phyloP scores from a whole-genome alignment of 2,329 filamentous ascomycete species.

The Bipolaris zeicola region DNA sequence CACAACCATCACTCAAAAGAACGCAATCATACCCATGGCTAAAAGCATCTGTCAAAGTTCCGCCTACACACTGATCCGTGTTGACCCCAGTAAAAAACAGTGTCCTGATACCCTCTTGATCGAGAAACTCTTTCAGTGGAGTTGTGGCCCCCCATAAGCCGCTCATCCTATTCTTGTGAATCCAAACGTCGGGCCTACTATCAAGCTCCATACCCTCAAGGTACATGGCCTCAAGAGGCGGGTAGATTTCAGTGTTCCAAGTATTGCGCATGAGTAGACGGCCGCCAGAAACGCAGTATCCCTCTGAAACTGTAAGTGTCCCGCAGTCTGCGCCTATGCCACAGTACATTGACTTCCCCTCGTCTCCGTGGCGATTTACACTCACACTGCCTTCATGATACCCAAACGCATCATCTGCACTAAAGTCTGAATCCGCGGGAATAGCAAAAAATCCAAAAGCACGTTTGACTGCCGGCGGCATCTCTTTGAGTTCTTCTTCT shows the following conservation, averaged over 20 bases:
- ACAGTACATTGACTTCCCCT: slow-evolving; percentile 25
- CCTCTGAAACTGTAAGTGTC: slow-evolving; percentile 24
- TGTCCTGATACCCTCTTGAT: slow-evolving; percentile 48
- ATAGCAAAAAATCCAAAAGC: slow-evolving; percentile 44
- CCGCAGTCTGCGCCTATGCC: slow-evolving; percentile 45
- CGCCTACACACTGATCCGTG: slow-evolving; percentile 52
- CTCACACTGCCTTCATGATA: slow-evolving; percentile 24
- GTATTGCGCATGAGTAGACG: slow-evolving; percentile 46
- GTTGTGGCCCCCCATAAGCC: slow-evolving; percentile 48
- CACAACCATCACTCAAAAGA: slow-evolving; percentile 50
- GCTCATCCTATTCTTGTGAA: slow-evolving; percentile 52
- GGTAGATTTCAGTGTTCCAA: slow-evolving; percentile 51
- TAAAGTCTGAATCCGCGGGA: slow-evolving; percentile 21
- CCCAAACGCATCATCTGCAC: slow-evolving; percentile 4
- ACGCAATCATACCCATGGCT: slow-evolving; percentile 53
- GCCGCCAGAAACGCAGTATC: slow-evolving; percentile 40
- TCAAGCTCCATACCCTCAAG: slow-evolving; percentile 21
- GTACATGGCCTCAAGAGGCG: slow-evolving; percentile 45
- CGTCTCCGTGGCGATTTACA: slow-evolving; percentile 42
- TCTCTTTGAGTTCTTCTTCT: slow-evolving; percentile 42
- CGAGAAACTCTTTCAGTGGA: slow-evolving; percentile 45
- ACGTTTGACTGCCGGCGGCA: slow-evolving; percentile 49
- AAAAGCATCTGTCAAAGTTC: slow-evolving; percentile 51
- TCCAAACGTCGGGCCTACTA: slow-evolving; percentile 31
- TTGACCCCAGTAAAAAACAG: slow-evolving; percentile 52